These are phyloP conservation scores for Coix lacrymajobi DNA, from an alignment of 176 grass and related monocot species.

Conservation along the genomic window DNA sequence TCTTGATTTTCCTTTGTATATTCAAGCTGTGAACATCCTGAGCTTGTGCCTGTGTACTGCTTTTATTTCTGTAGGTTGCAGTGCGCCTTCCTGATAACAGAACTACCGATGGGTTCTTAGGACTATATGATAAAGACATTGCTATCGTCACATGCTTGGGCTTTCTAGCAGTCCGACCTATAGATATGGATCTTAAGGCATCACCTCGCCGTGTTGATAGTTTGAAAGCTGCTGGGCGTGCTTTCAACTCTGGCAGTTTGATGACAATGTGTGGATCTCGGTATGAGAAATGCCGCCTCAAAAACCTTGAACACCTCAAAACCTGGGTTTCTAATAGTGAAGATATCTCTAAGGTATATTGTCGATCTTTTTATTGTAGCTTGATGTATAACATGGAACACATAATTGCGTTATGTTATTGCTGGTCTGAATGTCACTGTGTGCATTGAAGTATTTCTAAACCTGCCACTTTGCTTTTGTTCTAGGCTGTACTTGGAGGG, in stretches of 20 bases:
- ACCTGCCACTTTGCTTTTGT: neutral
- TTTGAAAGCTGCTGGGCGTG: neutral
- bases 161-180: neutral
- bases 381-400: neutral
- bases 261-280: neutral
- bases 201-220: neutral
- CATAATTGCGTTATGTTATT: neutral
- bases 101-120: constrained; percentile 1
- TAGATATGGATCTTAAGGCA: neutral
- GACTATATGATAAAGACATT: constrained; percentile 11
- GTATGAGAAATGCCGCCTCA: neutral
- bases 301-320: rapidly evolving
- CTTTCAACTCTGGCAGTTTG: neutral
- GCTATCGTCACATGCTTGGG: neutral
- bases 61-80: constrained; percentile 7
- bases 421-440: neutral
- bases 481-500: constrained; percentile 33
- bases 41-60: neutral
- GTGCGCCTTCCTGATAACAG: neutral
- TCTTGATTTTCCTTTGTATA: neutral
- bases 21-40: neutral
- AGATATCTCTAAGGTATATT: neutral
- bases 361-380: neutral
- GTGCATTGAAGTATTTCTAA: neutral
- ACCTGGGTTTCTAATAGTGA: neutral